Base-by-base conservation (phyloP, 2,329 filamentous ascomycete genomes). In the Xylariaceae sp. region DNA sequence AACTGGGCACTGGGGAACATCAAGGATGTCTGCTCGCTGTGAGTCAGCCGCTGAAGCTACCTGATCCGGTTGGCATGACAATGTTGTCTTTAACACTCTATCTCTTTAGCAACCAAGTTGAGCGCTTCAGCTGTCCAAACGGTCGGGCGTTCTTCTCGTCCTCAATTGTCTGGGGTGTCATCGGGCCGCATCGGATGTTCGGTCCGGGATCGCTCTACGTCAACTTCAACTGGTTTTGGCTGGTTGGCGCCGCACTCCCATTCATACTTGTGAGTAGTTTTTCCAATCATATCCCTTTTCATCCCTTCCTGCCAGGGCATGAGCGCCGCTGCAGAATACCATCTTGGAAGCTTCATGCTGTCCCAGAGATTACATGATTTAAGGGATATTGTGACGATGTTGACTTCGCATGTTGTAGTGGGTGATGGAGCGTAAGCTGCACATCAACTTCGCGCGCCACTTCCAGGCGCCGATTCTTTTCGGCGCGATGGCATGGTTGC, bases 381-480 rank as follows among this genome's bases (percentile, higher is more conserved):
- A 30, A 30, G 23, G 23, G 23, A 11, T 15, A 10, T 5, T n/a
- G 18, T n/a, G 23, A 15, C 4, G 18, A 35, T 51, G 23, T 15
- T 51, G 23, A 51, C 23, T 35, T 6, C 34, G 49, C 7, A 34
- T 35, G 11, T 35, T 35, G 11, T 51, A 51, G 49, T 85, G 78
- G 70, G 61, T 80, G 37, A 53, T 68, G 11, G 66, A 78, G 3
- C 75, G 77, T 11, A 73, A 71, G 39, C 79, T 74, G 60, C 79
- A 78, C 15, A 57, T 71, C 54, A 34, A 62, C n/a, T 72, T 74
- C 1, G 73, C 79, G 44, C 76, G 79, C 37, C 84, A 80, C 66
- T 71, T 87, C 55, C 80, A 77, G 62, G 80, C 79, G 0, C 84
- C 84, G 0, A 75, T 86, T 39, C 79, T 87, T 66, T 82, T 86